These are phyloP conservation scores for Gaeumannomyces tritici DNA, from an alignment of 2,329 filamentous ascomycete genomes.

Conservation along the genomic window DNA sequence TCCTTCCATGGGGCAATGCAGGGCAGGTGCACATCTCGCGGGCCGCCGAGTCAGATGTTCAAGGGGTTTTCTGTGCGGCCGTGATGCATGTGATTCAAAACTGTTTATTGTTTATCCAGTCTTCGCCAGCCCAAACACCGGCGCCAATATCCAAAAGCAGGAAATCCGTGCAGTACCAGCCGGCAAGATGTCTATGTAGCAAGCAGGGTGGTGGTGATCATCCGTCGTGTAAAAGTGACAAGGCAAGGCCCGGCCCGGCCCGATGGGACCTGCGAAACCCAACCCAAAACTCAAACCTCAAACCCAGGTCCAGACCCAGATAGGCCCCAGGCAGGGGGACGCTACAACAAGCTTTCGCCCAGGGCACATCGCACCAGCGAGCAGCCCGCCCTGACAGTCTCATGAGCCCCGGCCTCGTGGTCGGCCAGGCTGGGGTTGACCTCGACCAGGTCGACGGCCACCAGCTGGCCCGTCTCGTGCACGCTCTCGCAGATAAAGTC, in stretches of 20 bases:
- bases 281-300: background rate
- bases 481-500: constrained; percentile 92
- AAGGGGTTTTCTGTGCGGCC: too few relatives aligned
- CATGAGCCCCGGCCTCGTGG: constrained; percentile 55
- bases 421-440: constrained; percentile 63
- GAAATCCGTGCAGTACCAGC: background rate
- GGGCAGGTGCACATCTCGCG: too few relatives aligned
- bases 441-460: constrained; percentile 76
- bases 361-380: constrained; percentile 85
- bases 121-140: background rate
- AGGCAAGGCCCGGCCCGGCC: background rate
- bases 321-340: too few relatives aligned
- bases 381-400: constrained; percentile 85
- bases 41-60: too few relatives aligned
- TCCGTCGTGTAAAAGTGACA: background rate
- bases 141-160: background rate
- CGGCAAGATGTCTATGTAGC: background rate
- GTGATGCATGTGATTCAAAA: too few relatives aligned
- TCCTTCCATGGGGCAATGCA: too few relatives aligned
- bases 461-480: constrained; percentile 67
- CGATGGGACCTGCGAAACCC: background rate
- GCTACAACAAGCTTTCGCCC: constrained; percentile 75
- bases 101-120: background rate
- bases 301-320: background rate
- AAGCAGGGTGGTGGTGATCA: background rate